These are phyloP conservation scores for Hypholoma sublateritium DNA, from an alignment of 768 basidiomycete genomes.

Conservation along the genomic window DNA sequence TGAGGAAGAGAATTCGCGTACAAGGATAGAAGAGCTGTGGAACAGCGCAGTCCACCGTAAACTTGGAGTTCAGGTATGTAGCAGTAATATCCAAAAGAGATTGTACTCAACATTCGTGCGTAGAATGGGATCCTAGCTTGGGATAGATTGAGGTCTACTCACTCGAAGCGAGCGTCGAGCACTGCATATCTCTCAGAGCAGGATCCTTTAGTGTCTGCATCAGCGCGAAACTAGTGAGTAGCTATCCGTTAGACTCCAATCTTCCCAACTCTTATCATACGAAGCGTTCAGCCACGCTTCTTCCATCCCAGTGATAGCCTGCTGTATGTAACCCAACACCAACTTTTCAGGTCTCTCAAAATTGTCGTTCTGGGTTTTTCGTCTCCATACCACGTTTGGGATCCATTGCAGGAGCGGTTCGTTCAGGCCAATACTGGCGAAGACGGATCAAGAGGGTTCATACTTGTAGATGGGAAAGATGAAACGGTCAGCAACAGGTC, in stretches of 20 bases:
- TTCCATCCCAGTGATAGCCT: constrained; percentile 35
- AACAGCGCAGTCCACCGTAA: constrained; percentile 19
- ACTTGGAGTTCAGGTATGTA: constrained; percentile 21
- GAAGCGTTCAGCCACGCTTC: constrained; percentile 50
- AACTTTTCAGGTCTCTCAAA: constrained; percentile 54
- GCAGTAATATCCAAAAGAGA: not conserved
- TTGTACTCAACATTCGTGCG: not conserved
- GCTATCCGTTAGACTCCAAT: not conserved
- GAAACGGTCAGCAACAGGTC: constrained; percentile 59
- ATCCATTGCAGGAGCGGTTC: constrained; percentile 55
- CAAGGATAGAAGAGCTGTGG: constrained; percentile 17
- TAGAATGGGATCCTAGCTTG: constrained; percentile 60
- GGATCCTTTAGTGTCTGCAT: constrained; percentile 46
- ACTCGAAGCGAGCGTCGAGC: constrained; percentile 27
- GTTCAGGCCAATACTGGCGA: constrained; percentile 37
- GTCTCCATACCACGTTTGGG: constrained; percentile 67
- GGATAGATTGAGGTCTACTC: constrained; percentile 50
- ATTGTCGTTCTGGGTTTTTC: constrained; percentile 65
- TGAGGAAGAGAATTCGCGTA: not conserved
- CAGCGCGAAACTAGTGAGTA: constrained; percentile 62
- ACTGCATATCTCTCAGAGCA: constrained; percentile 75
- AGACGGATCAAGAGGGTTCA: constrained; percentile 29
- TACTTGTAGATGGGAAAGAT: constrained; percentile 59
- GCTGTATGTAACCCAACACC: constrained; percentile 44
- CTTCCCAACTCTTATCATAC: not conserved